Evolutionary conservation across 176 grass and related monocot species (phyloP), one percentile per base, ranked within the genome.

Genomic region (Otatea glauca): DNA sequence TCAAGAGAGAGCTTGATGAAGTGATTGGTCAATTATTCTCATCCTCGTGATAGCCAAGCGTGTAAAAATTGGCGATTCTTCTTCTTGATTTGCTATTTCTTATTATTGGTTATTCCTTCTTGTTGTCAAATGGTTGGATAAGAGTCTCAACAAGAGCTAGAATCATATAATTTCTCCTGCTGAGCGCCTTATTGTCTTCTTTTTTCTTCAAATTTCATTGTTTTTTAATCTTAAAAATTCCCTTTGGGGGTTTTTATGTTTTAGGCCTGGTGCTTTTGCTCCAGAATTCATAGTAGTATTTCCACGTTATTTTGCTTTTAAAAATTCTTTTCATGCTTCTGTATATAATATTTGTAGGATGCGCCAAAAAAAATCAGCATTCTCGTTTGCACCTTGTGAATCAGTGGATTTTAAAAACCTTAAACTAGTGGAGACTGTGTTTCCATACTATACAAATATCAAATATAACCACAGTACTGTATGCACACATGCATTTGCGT

Each of bases 391-490:
- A 58, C n/a, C 59, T 20, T 62, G 58, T 74, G 74, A 74, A 42
- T 83, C 66, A 50, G 4, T 78, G 63, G 79, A 7, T 83, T 72
- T 56, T 24, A 66, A 78, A 73, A 44, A 3, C 25, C 79, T 73
- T 53, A 56, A 86, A 58, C 29, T 41, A 59, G 59, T 72, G 47
- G 39, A 49, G 59, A 86, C 27, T 82, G 78, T 79, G 4, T 12
- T 12, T 65, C 68, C 39, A 63, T 71, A 76, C 68, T 53, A 78
- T 74, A 41, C 39, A 68, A 35, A 49, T 41, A 83, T 79, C 48
- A 79, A 83, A 81, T 13, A 23, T 13, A 81, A 51, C 82, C 58
- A 79, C 29, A 78, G n/a, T 66, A 67, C 39, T 67, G 38, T 53
- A 68, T 23, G 34, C 5, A 43, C 4, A 45, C 50, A 77, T 74